phyloP scores from a whole-genome alignment of 2,329 filamentous ascomycete species.

The Pseudopithomyces maydicus region DNA sequence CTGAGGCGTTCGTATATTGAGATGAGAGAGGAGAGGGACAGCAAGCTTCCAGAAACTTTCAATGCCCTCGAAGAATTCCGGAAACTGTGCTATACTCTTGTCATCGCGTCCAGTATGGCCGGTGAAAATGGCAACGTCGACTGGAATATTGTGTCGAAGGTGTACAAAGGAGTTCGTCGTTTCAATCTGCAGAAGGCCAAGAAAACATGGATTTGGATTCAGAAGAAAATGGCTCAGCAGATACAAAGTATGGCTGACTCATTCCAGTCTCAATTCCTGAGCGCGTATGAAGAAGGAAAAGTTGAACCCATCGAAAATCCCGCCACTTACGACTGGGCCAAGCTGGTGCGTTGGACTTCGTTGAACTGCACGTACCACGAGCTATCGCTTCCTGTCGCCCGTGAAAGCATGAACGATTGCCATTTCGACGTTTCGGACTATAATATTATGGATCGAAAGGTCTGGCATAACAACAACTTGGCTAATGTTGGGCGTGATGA shows the following conservation, averaged over 20 bases:
- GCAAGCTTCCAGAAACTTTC: conserved; percentile 18
- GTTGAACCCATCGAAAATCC: conserved; percentile 66
- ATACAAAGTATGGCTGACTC: conserved; percentile 63
- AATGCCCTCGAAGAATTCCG: conserved; percentile 34
- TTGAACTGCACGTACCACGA: conserved; percentile 45
- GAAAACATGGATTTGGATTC: conserved; percentile 46
- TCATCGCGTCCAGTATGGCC: conserved; percentile 39
- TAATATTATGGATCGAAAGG: conserved; percentile 26
- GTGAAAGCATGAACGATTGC: conserved; percentile 26
- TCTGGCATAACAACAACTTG: conserved; percentile 32
- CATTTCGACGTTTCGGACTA: conserved; percentile 35
- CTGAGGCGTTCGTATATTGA: conserved; percentile 8
- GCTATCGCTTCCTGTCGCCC: conserved; percentile 26
- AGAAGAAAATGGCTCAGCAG: conserved; percentile 43
- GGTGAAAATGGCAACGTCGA: conserved; percentile 43
- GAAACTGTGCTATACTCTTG: conserved; percentile 36
- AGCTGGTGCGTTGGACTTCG: conserved; percentile 69
- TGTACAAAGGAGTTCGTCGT: conserved; percentile 42
- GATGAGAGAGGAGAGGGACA: conserved; percentile 19
- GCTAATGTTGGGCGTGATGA: conserved; percentile 29
- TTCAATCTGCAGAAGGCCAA: conserved; percentile 41
- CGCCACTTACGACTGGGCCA: conserved; percentile 70
- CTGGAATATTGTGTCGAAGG: conserved; percentile 50
- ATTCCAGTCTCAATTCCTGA: conserved; percentile 69
- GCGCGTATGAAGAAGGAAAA: conserved; percentile 67